Base-by-base conservation (phyloP, 768 basidiomycete genomes). In the Leucocoprinus leucothites region DNA sequence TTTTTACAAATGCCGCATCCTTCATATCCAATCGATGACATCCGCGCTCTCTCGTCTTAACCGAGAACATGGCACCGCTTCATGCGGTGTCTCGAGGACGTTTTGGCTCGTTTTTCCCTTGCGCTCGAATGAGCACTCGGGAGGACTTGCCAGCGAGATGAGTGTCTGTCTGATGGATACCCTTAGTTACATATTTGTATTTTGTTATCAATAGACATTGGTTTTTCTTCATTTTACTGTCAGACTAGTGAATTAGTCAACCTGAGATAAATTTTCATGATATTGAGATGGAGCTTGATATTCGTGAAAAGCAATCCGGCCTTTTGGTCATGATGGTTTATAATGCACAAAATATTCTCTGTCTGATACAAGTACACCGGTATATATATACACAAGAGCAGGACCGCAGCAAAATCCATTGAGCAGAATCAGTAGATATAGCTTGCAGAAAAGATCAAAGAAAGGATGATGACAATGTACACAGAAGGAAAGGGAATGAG, bases 21-120 rank as follows among this genome's bases (percentile, higher is more conserved):
- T 82, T 84, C 78, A 82, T 78, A 77, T 85, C 79, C 82, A 81
- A 70, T 81, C 79, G 84, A 86, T 86, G 84, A 85, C 74, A 74
- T 71, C 52, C 63, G 79, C 80, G 74, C 79, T 77, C 79, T 65
- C 81, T 80, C 82, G 81, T 85, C 9, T 74, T 68, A 65, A 82
- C 84, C 69, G 84, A 85, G 84, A 84, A 84, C 80, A 83, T 74
- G 78, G 67, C 66, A 51, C 56, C 55, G 53, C 58, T 65, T 59
- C 58, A 5, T 25, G 63, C 50, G 62, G 64, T 66, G 74, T 74
- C 75, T 84, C 81, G 82, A 83, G 77, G 83, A 84, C 78, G 83
- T 84, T 83, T 56, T 81, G 81, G 81, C 65, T 69, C 43, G 58
- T 70, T 56, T 53, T 48, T 63, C 3, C 41, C 58, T 57, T 58